These are phyloP conservation scores for Populus davidiana DNA, from an alignment of 345 rosid species.

Conservation along the genomic window DNA sequence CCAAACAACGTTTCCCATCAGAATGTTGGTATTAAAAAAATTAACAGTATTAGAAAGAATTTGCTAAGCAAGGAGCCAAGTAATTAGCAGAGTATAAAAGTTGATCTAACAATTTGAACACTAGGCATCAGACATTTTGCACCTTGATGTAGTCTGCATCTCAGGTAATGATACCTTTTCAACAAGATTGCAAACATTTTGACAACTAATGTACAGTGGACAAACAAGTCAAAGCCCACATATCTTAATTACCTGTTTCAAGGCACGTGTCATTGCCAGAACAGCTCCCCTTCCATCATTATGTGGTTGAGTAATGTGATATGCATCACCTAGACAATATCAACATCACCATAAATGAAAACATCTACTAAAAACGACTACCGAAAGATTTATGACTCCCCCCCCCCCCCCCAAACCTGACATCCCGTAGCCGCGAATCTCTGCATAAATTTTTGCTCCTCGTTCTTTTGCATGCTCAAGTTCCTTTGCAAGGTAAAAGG, in stretches of 20 bases:
- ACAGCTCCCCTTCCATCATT: conserved; percentile 85
- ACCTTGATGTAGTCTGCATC: not conserved
- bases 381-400: too few species aligned
- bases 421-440: conserved; percentile 96
- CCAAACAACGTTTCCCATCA: conserved; percentile 9
- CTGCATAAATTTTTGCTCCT: conserved; percentile 86
- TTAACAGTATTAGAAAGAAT: conserved; percentile 1
- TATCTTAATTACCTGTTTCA: conserved; percentile 53
- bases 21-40: not conserved
- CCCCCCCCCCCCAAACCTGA: conserved; percentile 50
- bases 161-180: not conserved
- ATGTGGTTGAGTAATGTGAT: conserved; percentile 93
- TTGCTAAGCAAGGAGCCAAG: not conserved
- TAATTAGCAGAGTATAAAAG: not conserved
- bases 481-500: conserved; percentile 46
- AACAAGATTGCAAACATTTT: not conserved
- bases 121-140: not conserved
- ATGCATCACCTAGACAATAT: conserved; percentile 71
- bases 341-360: conserved; percentile 12
- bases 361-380: not conserved
- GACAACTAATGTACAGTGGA: conserved; percentile 1
- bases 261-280: conserved; percentile 84
- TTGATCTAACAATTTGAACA: conserved; percentile 4
- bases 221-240: not conserved
- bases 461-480: conserved; percentile 86